Conservation (phyloP, 257 asterid genomes). For the Capsicum pubescens region DNA sequence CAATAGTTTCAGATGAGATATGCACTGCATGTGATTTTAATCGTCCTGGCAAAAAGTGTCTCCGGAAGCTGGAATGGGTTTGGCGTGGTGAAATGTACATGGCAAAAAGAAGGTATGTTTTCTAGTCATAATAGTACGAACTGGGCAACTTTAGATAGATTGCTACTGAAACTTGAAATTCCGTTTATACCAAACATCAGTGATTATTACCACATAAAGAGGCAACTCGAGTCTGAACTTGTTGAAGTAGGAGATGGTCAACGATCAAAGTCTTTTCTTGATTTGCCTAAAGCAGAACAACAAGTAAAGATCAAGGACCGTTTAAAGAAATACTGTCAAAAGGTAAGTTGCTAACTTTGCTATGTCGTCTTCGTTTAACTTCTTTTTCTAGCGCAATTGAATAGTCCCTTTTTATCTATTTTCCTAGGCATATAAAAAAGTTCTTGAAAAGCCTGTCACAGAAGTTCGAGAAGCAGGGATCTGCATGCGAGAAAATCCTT, state of each 20-base stretch:
- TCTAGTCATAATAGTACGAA: constrained; percentile 34
- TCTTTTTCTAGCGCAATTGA: constrained; percentile 28
- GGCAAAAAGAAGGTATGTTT: constrained; percentile 90
- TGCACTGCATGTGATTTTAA: constrained; percentile 99
- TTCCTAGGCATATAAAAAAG: constrained; percentile 90
- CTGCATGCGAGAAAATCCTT: constrained; percentile 99
- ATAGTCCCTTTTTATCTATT: constrained; percentile 34
- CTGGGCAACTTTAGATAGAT: constrained; percentile 30
- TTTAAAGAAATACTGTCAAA: constrained; percentile 93
- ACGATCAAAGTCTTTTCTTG: constrained; percentile 75
- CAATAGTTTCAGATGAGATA: constrained; percentile 92
- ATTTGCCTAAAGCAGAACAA: constrained; percentile 89
- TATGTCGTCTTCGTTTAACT: constrained; percentile 28
- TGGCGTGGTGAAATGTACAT: constrained; percentile 98
- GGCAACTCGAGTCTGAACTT: constrained; percentile 96
- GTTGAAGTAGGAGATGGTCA: constrained; percentile 65
- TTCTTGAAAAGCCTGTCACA: constrained; percentile 85
- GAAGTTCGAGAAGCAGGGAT: constrained; percentile 98
- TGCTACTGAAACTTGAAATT: constrained; percentile 29
- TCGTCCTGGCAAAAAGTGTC: constrained; percentile 98
- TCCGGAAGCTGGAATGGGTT: constrained; percentile 98
- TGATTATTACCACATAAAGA: constrained; percentile 89
- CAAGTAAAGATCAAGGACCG: constrained; percentile 91
- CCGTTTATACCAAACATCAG: constrained; percentile 50
- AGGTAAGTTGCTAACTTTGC: constrained; percentile 52